Evolutionary conservation across 2,329 filamentous ascomycete species (phyloP), one percentile per base, ranked within the genome.

Genomic region (Botrytis squamosa): DNA sequence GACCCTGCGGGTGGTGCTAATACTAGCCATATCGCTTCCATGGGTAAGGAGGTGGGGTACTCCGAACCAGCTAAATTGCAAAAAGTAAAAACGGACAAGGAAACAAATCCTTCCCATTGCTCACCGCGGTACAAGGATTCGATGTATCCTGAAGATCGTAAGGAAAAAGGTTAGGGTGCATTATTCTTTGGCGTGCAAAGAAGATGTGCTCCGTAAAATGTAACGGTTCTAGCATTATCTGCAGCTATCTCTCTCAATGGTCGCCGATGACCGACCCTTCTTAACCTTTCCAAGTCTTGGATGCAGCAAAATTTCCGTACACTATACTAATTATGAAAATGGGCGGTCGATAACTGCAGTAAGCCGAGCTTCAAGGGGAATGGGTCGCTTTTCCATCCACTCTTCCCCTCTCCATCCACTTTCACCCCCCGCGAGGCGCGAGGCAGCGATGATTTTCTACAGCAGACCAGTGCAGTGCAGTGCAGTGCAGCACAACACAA

Each of bases 131-230:
- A 69, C 71, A 60, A 59, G 64, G 63, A 57, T 29, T 22, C 38
- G 18, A 25, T n/a, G 20, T 49, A 68, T 72, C 71, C 71, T 72
- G 70, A 72, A 72, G 70, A 72, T 67, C 70, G 46, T 36, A 36
- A 57, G 70, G 40, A 16, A 72, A 67, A 59, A 36, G 55, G 29
- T 44, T 63, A 36, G 33, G 20, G 20, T 49, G 33, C 55, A 63
- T 46, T 62, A 44, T 40, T 42, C 7, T 42, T 33, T 18, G 16
- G 20, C 33, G 52, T 70, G 67, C 49, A 60, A 60, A 67, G 46
- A 62, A 70, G 20, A 46, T 62, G 29, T 25, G 1, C 52, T 62
- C 52, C 38, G 60, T 42, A 33, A 33, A 36, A 71, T 42, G 42
- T 65, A 33, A 40, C 42, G 5, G 16, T 52, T 22, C 57, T 36